Evolutionary conservation across 495 filamentous ascomycete genomes (phyloP), one percentile per base, ranked within the genome.

Genomic region (Penicillium mononematosum): DNA sequence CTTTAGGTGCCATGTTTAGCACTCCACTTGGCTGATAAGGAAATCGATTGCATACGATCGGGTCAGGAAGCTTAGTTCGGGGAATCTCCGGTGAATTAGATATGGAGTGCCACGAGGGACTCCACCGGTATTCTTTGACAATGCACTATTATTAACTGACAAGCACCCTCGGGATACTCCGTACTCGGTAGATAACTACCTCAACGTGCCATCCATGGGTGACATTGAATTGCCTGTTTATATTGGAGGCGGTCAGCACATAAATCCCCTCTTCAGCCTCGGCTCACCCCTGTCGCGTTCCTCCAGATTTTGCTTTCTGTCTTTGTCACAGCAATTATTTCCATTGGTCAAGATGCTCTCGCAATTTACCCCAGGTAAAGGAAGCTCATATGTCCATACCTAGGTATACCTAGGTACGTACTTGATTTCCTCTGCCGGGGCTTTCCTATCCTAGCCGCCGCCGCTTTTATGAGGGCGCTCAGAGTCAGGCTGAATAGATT

Each of bases 391-490:
- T 36, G 5, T 38, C 9, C 29, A 31, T 10, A 31, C n/a, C n/a
- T n/a, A n/a, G n/a, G n/a, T n/a, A n/a, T n/a, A n/a, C n/a, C n/a
- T n/a, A n/a, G n/a, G n/a, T n/a, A n/a, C n/a, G n/a, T n/a, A n/a
- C n/a, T n/a, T n/a, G n/a, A n/a, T n/a, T n/a, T n/a, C n/a, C n/a
- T n/a, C n/a, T n/a, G n/a, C n/a, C 2, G 58, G 58, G 50, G 54
- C 54, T 64, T 61, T 61, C 55, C 54, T 64, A 61, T 55, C 49
- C 53, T 50, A 34, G 62, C 38, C 60, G 60, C 53, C 60, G 60
- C 63, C 50, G 63, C 60, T 63, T 65, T 62, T 51, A 57, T 53
- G 59, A 62, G 59, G 59, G 82, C 76, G 17, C 56, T 63, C 56
- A 60, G 59, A 53, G 56, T 65, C 59, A 62, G 60, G 42, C 53